Percentiles rank a stretch among this genome's conserved stretches.
phyloP scores from a whole-genome alignment of 1,139 yeast genomes.

The Arxiozyma slooffiae region DNA sequence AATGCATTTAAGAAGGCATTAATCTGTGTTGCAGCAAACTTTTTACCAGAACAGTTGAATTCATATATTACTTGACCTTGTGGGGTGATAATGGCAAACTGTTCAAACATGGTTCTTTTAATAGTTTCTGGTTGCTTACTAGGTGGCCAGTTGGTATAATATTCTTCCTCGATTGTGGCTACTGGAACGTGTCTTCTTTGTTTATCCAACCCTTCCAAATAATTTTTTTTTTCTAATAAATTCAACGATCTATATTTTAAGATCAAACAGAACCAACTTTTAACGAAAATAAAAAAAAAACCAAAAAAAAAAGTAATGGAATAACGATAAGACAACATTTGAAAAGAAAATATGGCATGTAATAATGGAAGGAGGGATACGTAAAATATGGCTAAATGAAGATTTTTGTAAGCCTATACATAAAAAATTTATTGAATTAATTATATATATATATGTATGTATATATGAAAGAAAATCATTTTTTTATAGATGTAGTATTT shows the following conservation, averaged over 20 bases:
- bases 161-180: background rate
- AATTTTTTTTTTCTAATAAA: no score
- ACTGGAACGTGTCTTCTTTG: background rate
- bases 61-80: slow-evolving; percentile 52
- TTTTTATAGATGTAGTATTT: background rate
- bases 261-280: background rate
- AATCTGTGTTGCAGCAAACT: slow-evolving; percentile 43
- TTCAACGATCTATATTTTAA: no score
- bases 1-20: slow-evolving; percentile 38
- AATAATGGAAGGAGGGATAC: no score
- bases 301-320: background rate
- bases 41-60: slow-evolving; percentile 35
- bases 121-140: background rate
- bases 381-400: background rate
- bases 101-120: slow-evolving; percentile 41
- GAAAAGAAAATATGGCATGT: background rate
- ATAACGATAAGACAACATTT: background rate
- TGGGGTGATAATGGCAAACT: slow-evolving; percentile 44
- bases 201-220: background rate
- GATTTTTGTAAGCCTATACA: no score
- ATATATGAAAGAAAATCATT: no score
- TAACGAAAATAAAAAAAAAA: background rate
- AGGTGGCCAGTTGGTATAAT: background rate
- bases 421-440: no score
- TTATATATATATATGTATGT: no score